Percentiles rank a stretch among this genome's conserved stretches.
Conservation (phyloP, 2,329 filamentous ascomycete genomes). For the Raffaelea albimanens region DNA sequence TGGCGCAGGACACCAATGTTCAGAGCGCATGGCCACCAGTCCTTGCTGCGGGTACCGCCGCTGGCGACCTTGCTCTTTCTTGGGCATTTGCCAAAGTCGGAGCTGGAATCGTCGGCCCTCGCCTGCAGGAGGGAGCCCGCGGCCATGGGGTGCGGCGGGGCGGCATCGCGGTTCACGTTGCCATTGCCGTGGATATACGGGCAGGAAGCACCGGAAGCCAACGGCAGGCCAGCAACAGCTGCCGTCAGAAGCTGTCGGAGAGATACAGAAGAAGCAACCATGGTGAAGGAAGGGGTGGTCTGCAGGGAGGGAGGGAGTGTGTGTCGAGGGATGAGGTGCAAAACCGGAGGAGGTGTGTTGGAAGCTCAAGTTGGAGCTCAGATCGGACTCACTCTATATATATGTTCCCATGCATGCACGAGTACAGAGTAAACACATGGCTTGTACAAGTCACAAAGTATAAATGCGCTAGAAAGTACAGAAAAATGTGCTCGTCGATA, state of each 20-base stretch:
- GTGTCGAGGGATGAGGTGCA: neutral
- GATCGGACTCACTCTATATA: neutral
- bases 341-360: neutral
- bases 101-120: neutral
- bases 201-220: neutral
- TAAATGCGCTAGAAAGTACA: too few species aligned
- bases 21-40: constrained; percentile 67
- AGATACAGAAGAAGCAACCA: neutral
- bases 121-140: neutral
- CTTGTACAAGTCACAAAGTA: too few species aligned
- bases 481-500: too few species aligned
- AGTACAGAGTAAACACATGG: too few species aligned
- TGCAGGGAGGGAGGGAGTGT: neutral
- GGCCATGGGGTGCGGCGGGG: neutral
- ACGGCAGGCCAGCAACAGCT: neutral
- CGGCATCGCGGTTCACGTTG: neutral
- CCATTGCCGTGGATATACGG: neutral
- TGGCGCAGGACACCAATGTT: constrained; percentile 65
- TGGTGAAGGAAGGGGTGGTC: neutral
- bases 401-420: too few species aligned
- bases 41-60: constrained; percentile 55
- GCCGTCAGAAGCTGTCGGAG: neutral
- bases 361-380: neutral
- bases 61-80: constrained; percentile 28
- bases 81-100: neutral